Conservation (phyloP, 2,329 filamentous ascomycete species). For the Colletotrichum eleusines region DNA sequence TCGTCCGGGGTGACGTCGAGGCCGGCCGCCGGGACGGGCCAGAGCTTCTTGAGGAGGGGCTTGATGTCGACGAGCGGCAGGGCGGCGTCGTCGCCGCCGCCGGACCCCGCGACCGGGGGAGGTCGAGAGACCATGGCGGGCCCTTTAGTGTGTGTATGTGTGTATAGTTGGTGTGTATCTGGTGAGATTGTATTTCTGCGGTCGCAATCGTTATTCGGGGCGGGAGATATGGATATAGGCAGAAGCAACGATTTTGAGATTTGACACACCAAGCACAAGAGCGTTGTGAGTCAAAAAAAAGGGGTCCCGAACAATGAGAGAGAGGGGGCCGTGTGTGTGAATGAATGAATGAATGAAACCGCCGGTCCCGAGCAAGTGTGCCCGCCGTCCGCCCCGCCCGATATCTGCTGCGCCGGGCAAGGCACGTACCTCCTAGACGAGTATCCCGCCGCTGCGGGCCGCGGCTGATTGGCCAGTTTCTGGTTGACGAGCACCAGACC, state of each 20-base stretch:
- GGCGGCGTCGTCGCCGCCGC: constrained; percentile 42
- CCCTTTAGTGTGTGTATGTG: not conserved
- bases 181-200: not conserved
- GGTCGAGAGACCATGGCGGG: constrained; percentile 50
- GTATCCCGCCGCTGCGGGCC: constrained; percentile 11
- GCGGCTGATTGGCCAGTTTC: constrained; percentile 37
- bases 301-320: not conserved
- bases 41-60: constrained; percentile 78
- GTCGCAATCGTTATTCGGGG: not conserved
- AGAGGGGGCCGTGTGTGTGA: not conserved
- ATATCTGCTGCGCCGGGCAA: not conserved
- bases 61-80: constrained; percentile 69
- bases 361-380: constrained; percentile 3
- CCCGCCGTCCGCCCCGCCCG: not conserved
- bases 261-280: constrained; percentile 14
- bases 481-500: constrained; percentile 23
- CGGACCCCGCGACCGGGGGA: constrained; percentile 45
- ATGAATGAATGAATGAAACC: too few relatives aligned
- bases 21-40: constrained; percentile 64
- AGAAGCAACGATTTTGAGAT: not conserved
- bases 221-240: not conserved
- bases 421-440: not conserved
- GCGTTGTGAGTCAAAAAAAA: constrained; percentile 36
- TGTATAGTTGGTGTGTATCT: not conserved
- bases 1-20: constrained; percentile 76